Percentiles rank a stretch among this genome's conserved stretches.
Conservation (phyloP, 352 stramenopile genomes). For the Elongisporangium anandrum region DNA sequence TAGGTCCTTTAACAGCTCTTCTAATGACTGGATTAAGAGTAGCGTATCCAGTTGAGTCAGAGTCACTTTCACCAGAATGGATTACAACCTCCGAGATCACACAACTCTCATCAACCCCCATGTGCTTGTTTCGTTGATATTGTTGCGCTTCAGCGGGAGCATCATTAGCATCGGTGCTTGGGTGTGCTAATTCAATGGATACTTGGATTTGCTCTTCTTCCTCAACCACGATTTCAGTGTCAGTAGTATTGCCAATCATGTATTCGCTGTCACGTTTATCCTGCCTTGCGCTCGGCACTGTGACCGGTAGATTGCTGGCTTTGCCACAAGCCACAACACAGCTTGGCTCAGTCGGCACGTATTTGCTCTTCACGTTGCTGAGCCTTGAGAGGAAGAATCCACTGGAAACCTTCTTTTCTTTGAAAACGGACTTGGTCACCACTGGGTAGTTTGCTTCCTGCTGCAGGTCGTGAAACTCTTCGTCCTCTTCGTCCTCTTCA, state of each 20-base stretch:
- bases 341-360: not conserved
- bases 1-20: slow-evolving; percentile 7
- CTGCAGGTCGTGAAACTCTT: slow-evolving; percentile 26
- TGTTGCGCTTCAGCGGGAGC: slow-evolving; percentile 1
- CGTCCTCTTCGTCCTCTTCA: too few relatives aligned
- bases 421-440: slow-evolving; percentile 73
- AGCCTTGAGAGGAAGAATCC: not conserved
- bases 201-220: slow-evolving; percentile 52
- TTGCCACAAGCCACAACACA: not conserved
- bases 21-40: slow-evolving; percentile 66
- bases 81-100: slow-evolving; percentile 59
- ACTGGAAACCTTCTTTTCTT: slow-evolving; percentile 28
- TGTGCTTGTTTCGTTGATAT: slow-evolving; percentile 10
- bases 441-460: slow-evolving; percentile 22
- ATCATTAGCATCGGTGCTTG: not conserved
- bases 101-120: slow-evolving; percentile 20
- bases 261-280: slow-evolving; percentile 7
- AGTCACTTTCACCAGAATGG: slow-evolving; percentile 65
- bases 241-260: slow-evolving; percentile 11
- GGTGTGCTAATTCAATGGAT: slow-evolving; percentile 20
- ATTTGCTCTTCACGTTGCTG: not conserved
- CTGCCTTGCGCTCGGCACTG: not conserved
- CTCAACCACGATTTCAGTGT: slow-evolving; percentile 20
- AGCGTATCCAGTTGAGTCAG: slow-evolving; percentile 47
- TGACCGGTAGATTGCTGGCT: not conserved